Conservation (phyloP, 2,329 filamentous ascomycete genomes). For the Aspergillus persii region DNA sequence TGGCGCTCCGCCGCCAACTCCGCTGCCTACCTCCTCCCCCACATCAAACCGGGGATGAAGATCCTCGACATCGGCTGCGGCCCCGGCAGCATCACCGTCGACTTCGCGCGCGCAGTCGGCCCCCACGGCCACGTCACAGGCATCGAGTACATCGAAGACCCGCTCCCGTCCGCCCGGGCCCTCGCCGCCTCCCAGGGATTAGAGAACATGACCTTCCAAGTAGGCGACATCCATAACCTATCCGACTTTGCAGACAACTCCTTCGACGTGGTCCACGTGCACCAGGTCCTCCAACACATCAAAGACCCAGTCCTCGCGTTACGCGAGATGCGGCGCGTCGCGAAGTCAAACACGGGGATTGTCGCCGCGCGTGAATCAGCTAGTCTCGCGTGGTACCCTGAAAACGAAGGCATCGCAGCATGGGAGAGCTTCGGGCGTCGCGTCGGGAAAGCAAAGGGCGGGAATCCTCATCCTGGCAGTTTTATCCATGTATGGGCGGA, state of each 20-base stretch:
- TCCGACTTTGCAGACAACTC: conserved; percentile 42
- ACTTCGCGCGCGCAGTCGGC: conserved; percentile 36
- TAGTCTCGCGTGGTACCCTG: conserved; percentile 33
- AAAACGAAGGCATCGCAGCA: conserved; percentile 22
- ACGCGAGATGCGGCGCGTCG: conserved; percentile 55
- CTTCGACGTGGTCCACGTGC: conserved; percentile 61
- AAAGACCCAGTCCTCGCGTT: conserved; percentile 51
- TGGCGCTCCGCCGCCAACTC: conserved; percentile 38
- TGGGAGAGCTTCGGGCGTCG: conserved; percentile 24
- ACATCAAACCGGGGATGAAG: conserved; percentile 33
- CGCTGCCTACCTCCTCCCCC: conserved; percentile 40
- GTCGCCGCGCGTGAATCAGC: conserved; percentile 49
- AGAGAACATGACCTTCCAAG: conserved; percentile 35
- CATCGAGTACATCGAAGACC: conserved; percentile 32
- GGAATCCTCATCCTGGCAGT: conserved; percentile 27
- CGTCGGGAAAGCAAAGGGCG: conserved; percentile 25
- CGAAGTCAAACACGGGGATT: conserved; percentile 54
- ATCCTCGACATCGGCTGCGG: conserved; percentile 49
- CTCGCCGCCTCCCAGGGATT: conserved; percentile 30
- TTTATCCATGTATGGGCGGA: conserved; percentile 36
- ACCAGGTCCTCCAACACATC: conserved; percentile 60
- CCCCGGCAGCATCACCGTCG: conserved; percentile 44
- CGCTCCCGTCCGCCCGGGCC: conserved; percentile 33
- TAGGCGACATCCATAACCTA: conserved; percentile 41
- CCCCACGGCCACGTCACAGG: conserved; percentile 40